phyloP scores from a whole-genome alignment of 2,329 filamentous ascomycete genomes.

The Dichotomopilus funicola region DNA sequence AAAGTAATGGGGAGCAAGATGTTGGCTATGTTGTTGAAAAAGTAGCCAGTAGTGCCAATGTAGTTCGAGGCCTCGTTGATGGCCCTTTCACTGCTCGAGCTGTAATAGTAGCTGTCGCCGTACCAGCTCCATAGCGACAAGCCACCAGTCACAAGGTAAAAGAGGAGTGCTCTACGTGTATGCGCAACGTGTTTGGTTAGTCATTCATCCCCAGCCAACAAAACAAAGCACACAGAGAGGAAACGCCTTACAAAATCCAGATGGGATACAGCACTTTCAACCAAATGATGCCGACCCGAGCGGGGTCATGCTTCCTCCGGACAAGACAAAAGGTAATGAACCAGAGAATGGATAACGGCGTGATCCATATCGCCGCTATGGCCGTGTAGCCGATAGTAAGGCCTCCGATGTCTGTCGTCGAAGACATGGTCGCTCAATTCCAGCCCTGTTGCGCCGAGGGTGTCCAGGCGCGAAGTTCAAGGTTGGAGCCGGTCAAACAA shows the following conservation, averaged over 20 bases:
- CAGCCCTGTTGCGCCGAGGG: background rate
- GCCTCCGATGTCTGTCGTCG: background rate
- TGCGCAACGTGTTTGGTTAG: background rate
- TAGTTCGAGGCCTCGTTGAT: background rate
- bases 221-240: no score
- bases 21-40: constrained; percentile 15
- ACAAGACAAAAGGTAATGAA: constrained; percentile 17
- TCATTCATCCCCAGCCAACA: no score
- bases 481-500: no score
- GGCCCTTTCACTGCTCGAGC: background rate
- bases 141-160: background rate
- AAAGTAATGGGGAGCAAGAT: constrained; percentile 21
- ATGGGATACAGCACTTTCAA: constrained; percentile 18
- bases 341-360: constrained; percentile 20
- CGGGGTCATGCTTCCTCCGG: constrained; percentile 21
- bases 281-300: constrained; percentile 19
- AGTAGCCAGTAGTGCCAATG: background rate
- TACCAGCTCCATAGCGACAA: background rate
- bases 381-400: constrained; percentile 5
- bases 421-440: background rate
- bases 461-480: no score
- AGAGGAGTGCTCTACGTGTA: background rate
- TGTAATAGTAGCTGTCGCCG: background rate
- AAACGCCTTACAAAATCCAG: constrained; percentile 16
- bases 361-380: constrained; percentile 17